Conservation (phyloP, 2,329 filamentous ascomycete genomes). For the Aspergillus tamarii region DNA sequence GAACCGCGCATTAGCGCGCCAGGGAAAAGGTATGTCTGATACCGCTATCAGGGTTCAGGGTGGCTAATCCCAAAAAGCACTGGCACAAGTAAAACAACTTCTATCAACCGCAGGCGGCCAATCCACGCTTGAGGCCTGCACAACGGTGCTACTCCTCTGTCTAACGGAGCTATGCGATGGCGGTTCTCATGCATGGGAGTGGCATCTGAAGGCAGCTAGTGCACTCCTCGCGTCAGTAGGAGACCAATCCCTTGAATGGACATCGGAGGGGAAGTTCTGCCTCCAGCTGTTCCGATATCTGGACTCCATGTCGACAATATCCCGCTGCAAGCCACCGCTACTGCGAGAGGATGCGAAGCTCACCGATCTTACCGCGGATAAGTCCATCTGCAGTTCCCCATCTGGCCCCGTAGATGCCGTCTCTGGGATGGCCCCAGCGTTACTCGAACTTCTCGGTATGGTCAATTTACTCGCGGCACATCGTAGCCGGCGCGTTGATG, state of each 20-base stretch:
- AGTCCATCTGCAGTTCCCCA: neutral
- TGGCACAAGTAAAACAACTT: constrained; percentile 27
- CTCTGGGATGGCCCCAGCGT: constrained; percentile 24
- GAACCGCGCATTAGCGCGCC: constrained; percentile 28
- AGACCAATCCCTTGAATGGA: constrained; percentile 27
- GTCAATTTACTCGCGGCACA: constrained; percentile 34
- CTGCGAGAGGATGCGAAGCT: constrained; percentile 22
- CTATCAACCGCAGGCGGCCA: constrained; percentile 25
- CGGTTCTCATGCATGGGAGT: constrained; percentile 47
- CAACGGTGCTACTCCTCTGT: constrained; percentile 46
- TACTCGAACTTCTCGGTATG: constrained; percentile 32
- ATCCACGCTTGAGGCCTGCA: constrained; percentile 45
- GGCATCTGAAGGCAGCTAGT: constrained; percentile 49
- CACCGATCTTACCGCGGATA: constrained; percentile 19
- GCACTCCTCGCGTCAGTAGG: constrained; percentile 39
- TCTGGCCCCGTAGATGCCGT: constrained; percentile 16
- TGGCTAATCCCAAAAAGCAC: constrained; percentile 19
- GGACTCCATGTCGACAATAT: constrained; percentile 36
- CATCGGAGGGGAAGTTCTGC: constrained; percentile 39
- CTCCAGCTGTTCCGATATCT: constrained; percentile 44
- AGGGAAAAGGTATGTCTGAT: constrained; percentile 26
- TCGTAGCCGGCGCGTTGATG: constrained; percentile 30
- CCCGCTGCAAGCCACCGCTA: constrained; percentile 32
- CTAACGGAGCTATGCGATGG: constrained; percentile 51
- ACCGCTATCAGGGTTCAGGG: neutral